Evolutionary conservation across 1,284 basidiomycete species (phyloP), one percentile per base, ranked within the genome.

Genomic region (Amylostereum areolatum): DNA sequence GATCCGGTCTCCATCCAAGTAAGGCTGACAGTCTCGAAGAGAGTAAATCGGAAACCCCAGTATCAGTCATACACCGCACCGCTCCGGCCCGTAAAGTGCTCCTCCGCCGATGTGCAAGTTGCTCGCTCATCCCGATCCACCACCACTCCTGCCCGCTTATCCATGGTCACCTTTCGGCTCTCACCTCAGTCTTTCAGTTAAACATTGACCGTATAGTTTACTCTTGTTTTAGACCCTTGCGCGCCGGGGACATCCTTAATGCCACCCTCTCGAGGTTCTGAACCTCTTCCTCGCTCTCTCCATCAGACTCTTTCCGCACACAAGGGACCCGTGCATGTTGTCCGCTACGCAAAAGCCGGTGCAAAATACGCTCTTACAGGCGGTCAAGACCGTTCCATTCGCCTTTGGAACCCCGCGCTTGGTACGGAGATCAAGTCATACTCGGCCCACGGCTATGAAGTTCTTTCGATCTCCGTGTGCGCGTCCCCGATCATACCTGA

Each of bases 341-440:
- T 82, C 12, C 77, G 85, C 31, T 96, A 95, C 62, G 85, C 92
- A 39, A 90, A 91, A 64, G 92, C 91, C 2, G 73, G 77, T 1
- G 86, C 87, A 45, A 91, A 89, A 57, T 99, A 99, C 64, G 71
- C 94, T 49, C 75, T 99, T 18, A 88, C 91, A 0, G 97, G 93
- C 7, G 93, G 93, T 12, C 85, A 91, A 62, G 97, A 99, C 68
- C 81, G 94, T 43, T 82, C 85, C 2, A 80, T 99, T 44, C 80
- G 88, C 43, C 80, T 99, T 28, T 98, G 93, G 90, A 99, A 97
- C 66, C 89, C 92, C 1, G 73, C 73, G 46, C 65, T 78, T 12
- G 93, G 92, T 24, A 77, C 82, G n/a, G 84, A 95, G 67, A 89
- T 99, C 70, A 96, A 97, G 69, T 69, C 77, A 0, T 99, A 97